Evolutionary conservation across 1,139 yeast species (phyloP).

Genomic region (Suzukiozyma palmioleophila): DNA sequence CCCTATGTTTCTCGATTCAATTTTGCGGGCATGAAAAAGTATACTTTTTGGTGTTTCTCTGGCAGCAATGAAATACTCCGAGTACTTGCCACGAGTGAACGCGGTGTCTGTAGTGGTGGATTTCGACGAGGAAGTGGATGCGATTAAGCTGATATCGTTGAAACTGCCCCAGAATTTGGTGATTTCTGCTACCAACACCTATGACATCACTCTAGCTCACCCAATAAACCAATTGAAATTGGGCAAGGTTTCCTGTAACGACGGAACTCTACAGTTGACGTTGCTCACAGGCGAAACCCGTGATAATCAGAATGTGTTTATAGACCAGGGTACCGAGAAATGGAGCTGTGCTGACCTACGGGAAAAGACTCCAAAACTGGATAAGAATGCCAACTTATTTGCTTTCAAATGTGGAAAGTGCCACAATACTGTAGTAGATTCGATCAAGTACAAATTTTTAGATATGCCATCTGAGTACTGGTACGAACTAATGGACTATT

Average conservation of each 20-base stretch:
- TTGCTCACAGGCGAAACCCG: background rate
- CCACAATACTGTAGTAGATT: constrained; percentile 20
- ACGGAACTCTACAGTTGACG: background rate
- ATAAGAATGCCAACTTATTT: constrained; percentile 22
- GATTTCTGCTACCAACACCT: background rate
- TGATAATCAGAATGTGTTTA: background rate
- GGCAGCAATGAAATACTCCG: constrained; percentile 29
- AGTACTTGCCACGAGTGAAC: constrained; percentile 35
- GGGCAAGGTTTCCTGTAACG: background rate
- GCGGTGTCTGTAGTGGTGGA: constrained; percentile 27
- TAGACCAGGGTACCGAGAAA: constrained; percentile 12
- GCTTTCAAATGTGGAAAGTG: constrained; percentile 35
- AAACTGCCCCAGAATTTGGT: constrained; percentile 1
- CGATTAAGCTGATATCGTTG: constrained; percentile 7
- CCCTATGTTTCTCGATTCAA: too few species aligned
- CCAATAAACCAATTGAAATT: constrained; percentile 1
- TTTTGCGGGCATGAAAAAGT: too few species aligned
- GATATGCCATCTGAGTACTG: constrained; percentile 91
- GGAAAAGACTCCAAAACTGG: constrained; percentile 24
- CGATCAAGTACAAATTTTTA: constrained; percentile 28
- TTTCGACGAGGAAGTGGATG: constrained; percentile 11
- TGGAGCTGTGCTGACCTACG: constrained; percentile 42
- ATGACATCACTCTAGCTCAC: constrained; percentile 1
- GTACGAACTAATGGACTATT: constrained; percentile 94
- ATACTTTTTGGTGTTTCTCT: too few species aligned